A percentile compares a stretch with the other conserved stretches of the same genome.
phyloP scores from a whole-genome alignment of 2,329 filamentous ascomycete species.

The Colletotrichum orchidophilum region DNA sequence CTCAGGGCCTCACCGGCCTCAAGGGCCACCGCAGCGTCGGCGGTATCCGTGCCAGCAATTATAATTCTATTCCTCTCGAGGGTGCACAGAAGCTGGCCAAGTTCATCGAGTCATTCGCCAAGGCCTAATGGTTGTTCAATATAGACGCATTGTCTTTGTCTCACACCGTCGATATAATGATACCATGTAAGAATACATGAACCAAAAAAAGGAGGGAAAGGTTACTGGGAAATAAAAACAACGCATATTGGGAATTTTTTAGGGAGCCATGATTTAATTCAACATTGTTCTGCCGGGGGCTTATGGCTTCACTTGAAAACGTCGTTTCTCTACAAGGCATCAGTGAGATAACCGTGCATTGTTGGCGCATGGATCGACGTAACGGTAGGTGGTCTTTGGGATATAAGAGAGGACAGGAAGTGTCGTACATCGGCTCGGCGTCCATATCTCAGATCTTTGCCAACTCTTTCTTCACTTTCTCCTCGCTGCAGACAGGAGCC shows the following conservation, averaged over 20 bases:
- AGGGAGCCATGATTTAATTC: constrained; percentile 17
- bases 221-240: neutral
- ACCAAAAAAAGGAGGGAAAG: neutral
- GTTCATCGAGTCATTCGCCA: constrained; percentile 68
- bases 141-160: no score
- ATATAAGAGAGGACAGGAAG: neutral
- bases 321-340: neutral
- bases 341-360: neutral
- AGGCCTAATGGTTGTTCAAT: constrained; percentile 37
- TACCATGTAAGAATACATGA: constrained; percentile 17
- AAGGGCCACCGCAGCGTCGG: constrained; percentile 91
- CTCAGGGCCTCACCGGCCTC: constrained; percentile 76
- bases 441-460: neutral
- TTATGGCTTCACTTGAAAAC: neutral
- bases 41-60: constrained; percentile 87
- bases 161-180: constrained; percentile 2
- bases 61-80: constrained; percentile 81
- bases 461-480: neutral
- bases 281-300: constrained; percentile 12
- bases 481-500: neutral
- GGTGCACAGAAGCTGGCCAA: constrained; percentile 73
- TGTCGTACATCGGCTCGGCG: neutral
- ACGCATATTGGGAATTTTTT: neutral
- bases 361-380: neutral
- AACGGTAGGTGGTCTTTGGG: neutral